Evolutionary conservation across 768 basidiomycete species (phyloP).

Genomic region (Cystofilobasidium bisporidii): DNA sequence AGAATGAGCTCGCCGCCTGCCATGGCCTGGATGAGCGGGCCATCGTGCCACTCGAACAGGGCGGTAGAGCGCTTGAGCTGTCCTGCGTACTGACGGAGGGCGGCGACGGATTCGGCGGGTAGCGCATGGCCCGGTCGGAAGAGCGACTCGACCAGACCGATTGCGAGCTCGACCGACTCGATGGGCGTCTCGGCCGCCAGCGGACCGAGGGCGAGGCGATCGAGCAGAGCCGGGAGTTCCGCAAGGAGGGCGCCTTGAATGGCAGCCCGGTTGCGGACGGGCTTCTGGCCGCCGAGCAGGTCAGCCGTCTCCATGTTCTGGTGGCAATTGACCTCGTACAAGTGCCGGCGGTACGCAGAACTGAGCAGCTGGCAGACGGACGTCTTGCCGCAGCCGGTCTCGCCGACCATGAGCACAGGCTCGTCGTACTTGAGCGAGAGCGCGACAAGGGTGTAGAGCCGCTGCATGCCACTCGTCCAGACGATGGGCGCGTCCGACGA

Average conservation of each 20-base stretch:
- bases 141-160: slow-evolving; percentile 9
- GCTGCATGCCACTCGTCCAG: slow-evolving; percentile 90
- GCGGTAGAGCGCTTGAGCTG: slow-evolving; percentile 48
- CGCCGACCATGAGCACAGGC: slow-evolving; percentile 88
- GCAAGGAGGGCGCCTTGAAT: slow-evolving; percentile 19
- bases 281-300: slow-evolving; percentile 70
- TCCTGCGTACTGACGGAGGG: slow-evolving; percentile 44
- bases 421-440: slow-evolving; percentile 84
- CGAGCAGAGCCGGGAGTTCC: neutral
- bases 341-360: slow-evolving; percentile 50
- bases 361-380: slow-evolving; percentile 89
- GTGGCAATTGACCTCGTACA: slow-evolving; percentile 82
- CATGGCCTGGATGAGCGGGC: slow-evolving; percentile 93
- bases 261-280: slow-evolving; percentile 25
- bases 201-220: neutral
- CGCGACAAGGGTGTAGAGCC: slow-evolving; percentile 71
- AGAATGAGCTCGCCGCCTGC: slow-evolving; percentile 69
- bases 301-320: slow-evolving; percentile 98
- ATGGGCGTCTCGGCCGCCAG: neutral
- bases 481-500: slow-evolving; percentile 47
- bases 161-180: slow-evolving; percentile 17
- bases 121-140: slow-evolving; percentile 33
- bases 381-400: slow-evolving; percentile 95
- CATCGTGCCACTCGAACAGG: slow-evolving; percentile 94
- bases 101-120: slow-evolving; percentile 41